Evolutionary conservation across 176 grass and related monocot genomes (phyloP).

Genomic region (Panicum miliaceum): DNA sequence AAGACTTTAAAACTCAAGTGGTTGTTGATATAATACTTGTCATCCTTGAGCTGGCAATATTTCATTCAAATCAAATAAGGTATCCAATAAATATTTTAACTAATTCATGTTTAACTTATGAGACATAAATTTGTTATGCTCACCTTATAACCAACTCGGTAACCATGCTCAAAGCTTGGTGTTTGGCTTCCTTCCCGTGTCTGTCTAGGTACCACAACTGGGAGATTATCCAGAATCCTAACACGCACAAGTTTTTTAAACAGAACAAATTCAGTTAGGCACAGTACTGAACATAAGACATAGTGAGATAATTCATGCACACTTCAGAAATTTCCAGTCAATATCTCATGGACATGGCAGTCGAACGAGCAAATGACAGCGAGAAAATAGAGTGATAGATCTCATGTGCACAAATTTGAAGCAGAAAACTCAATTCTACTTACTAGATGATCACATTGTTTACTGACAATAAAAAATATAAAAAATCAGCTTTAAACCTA

Average conservation of each 20-base stretch:
- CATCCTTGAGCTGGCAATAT: conserved; percentile 69
- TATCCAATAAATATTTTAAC: conserved; percentile 20
- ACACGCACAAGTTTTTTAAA: background rate
- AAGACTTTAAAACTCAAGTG: conserved; percentile 84
- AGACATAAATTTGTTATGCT: background rate
- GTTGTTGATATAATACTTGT: conserved; percentile 83
- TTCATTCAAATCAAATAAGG: conserved; percentile 32
- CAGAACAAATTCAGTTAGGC: background rate
- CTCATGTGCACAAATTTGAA: background rate
- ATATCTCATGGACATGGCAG: background rate
- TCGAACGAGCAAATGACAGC: background rate
- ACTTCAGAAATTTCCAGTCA: background rate
- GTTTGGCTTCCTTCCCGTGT: conserved; percentile 68
- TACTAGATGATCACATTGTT: background rate
- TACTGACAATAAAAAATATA: conserved; percentile 22
- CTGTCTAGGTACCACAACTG: conserved; percentile 75
- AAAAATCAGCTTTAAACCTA: conserved; percentile 39
- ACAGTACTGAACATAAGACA: conserved; percentile 26
- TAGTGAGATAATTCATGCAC: background rate
- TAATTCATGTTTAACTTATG: background rate
- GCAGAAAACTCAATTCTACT: background rate
- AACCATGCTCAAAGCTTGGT: conserved; percentile 76
- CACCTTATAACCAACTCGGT: conserved; percentile 84
- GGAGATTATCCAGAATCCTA: conserved; percentile 89
- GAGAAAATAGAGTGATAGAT: background rate